phyloP scores from a whole-genome alignment of 306 rosid genomes.

The Hippophae tibetana region DNA sequence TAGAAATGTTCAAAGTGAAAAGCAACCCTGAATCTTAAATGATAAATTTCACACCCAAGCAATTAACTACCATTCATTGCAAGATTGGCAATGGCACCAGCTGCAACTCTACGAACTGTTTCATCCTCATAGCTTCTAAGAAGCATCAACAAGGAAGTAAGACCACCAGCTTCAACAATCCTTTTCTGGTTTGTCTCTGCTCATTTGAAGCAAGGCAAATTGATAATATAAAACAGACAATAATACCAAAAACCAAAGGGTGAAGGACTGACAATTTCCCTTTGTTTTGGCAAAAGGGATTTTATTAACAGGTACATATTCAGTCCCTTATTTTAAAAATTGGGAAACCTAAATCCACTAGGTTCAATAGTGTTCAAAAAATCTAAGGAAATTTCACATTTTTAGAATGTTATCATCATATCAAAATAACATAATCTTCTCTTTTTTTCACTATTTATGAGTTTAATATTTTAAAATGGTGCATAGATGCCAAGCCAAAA shows the following conservation, averaged over 20 bases:
- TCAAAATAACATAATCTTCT: too few relatives aligned
- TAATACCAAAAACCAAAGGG: neutral
- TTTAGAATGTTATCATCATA: too few relatives aligned
- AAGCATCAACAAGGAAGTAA: conserved; percentile 85
- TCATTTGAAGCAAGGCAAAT: conserved; percentile 24
- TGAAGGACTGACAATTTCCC: too few relatives aligned
- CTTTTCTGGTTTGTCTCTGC: conserved; percentile 89
- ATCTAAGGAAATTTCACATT: too few relatives aligned
- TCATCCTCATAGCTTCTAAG: conserved; percentile 95
- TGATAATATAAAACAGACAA: conserved; percentile 10
- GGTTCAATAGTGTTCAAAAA: too few relatives aligned
- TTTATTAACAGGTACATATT: too few relatives aligned
- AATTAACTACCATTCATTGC: conserved; percentile 79
- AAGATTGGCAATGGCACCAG: conserved; percentile 97
- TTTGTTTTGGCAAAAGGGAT: too few relatives aligned
- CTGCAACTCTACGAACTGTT: conserved; percentile 93
- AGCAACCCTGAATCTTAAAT: conserved; percentile 9
- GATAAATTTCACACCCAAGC: neutral
- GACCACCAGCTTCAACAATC: conserved; percentile 97
- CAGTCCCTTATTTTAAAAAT: too few relatives aligned
- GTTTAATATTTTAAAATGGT: too few relatives aligned
- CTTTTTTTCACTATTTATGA: too few relatives aligned
- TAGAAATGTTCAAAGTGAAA: conserved; percentile 10
- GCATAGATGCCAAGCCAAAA: too few relatives aligned
- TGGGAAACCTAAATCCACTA: too few relatives aligned